Evolutionary conservation across 2,329 filamentous ascomycete genomes (phyloP), one percentile per base, ranked within the genome.

Genomic region (Aspergillus costaricaensis): DNA sequence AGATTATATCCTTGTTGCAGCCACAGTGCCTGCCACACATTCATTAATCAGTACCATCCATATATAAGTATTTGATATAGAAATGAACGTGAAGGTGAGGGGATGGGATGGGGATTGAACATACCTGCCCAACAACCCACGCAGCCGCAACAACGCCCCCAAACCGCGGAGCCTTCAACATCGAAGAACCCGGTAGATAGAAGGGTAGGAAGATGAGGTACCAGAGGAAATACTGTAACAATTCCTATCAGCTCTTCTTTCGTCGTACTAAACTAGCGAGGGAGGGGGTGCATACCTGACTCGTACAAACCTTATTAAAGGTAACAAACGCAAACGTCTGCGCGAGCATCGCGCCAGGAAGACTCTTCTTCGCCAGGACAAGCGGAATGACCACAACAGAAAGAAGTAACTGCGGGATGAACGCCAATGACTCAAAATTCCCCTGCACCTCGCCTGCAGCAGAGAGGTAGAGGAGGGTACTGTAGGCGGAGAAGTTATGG

Each of bases 231-330:
- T 99, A 99, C 92, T 96, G 27, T 6, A 23, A 50, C 60, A 36
- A 54, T 55, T 38, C 32, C 15, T 44, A 23, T 50, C 14, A 32
- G 23, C 23, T 25, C 23, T 25, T 1, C 23, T 25, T 25, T 25
- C 6, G 23, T 25, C 23, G 23, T 25, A 25, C 5, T 7, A 25
- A 25, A 25, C 23, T 25, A 25, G 21, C 4, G 21, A 23, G 5
- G 23, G 23, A 8, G 25, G 7, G 25, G 25, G 25, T 27, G 72
- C 83, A 65, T 84, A 95, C 92, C 85, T 98, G 94, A 71, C 92
- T 96, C 3, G 95, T 99, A 83, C 94, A 98, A 63, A 99, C 95
- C 80, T 99, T 99, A 80, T 99, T 99, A 69, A 98, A 98, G 0
- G 92, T 89, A 4, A 98, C 95, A 76, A 99, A 99, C 0, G 94